phyloP scores from a whole-genome alignment of 805 yeast species.

The Kluyveromyces starmeri region DNA sequence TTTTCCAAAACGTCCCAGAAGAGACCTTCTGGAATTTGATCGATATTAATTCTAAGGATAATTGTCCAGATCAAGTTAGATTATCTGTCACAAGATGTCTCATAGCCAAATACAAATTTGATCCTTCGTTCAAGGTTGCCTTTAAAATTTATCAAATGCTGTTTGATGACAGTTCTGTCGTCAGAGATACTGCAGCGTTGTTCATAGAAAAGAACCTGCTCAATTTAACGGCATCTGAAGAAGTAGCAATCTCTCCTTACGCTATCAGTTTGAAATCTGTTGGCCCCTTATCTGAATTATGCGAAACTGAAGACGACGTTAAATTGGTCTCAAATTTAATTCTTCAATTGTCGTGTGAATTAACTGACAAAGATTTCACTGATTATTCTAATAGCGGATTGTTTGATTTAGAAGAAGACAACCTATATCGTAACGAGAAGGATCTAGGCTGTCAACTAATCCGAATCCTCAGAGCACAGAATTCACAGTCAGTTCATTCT shows the following conservation, averaged over 20 bases:
- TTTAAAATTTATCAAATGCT: slow-evolving; percentile 32
- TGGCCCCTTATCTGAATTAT: not conserved
- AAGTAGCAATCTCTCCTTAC: slow-evolving; percentile 25
- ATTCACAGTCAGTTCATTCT: not conserved
- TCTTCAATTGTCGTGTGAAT: too few species aligned
- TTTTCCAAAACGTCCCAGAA: slow-evolving; percentile 25
- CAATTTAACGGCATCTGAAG: slow-evolving; percentile 8
- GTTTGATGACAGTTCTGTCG: slow-evolving; percentile 59
- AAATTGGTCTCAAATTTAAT: too few species aligned
- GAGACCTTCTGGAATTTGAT: slow-evolving; percentile 10
- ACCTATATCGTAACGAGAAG: slow-evolving; percentile 50
- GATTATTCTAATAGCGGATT: too few species aligned
- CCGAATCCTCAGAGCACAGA: slow-evolving; percentile 12
- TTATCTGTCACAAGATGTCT: slow-evolving; percentile 20
- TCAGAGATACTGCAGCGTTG: slow-evolving; percentile 41
- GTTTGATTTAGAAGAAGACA: slow-evolving; percentile 60
- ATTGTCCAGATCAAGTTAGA: slow-evolving; percentile 18
- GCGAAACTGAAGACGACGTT: too few species aligned
- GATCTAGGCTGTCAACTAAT: slow-evolving; percentile 21
- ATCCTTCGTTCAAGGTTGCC: slow-evolving; percentile 8
- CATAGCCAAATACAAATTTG: slow-evolving; percentile 8
- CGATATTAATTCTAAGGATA: slow-evolving; percentile 13
- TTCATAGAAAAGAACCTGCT: slow-evolving; percentile 25
- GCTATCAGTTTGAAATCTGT: slow-evolving; percentile 24
- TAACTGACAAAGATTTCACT: too few species aligned